Conservation (phyloP, 768 basidiomycete genomes). For the Phylloporus scabripes region DNA sequence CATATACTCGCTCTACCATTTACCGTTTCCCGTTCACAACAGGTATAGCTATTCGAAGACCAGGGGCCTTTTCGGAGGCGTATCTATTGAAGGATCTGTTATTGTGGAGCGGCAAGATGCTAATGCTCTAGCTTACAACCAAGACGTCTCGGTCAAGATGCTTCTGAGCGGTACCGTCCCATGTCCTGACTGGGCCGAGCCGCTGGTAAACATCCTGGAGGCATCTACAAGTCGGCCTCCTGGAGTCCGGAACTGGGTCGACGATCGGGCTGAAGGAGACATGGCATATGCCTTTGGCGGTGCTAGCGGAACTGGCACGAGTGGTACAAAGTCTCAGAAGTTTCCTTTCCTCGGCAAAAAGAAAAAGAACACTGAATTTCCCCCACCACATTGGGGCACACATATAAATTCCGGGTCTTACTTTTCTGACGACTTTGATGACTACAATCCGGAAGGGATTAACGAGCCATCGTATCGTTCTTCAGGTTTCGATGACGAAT, state of each 20-base stretch:
- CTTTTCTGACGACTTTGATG: conserved; percentile 35
- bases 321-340: conserved; percentile 35
- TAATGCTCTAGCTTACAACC: conserved; percentile 73
- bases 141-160: conserved; percentile 68
- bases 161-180: conserved; percentile 75
- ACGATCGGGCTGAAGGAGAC: conserved; percentile 40
- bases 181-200: conserved; percentile 73
- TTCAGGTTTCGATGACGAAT: conserved; percentile 37
- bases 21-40: conserved; percentile 4
- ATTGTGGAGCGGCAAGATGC: conserved; percentile 94
- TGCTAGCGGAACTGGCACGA: not conserved
- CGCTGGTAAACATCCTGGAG: conserved; percentile 70
- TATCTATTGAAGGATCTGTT: conserved; percentile 83
- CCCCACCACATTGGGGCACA: conserved; percentile 60
- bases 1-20: not conserved
- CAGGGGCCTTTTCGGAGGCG: conserved; percentile 88
- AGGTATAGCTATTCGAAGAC: conserved; percentile 93
- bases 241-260: conserved; percentile 61
- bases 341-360: conserved; percentile 34
- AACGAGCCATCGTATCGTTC: conserved; percentile 12
- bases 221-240: conserved; percentile 68
- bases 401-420: conserved; percentile 49
- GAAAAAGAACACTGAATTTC: conserved; percentile 49
- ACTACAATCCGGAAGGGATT: conserved; percentile 26
- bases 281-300: conserved; percentile 51